phyloP scores from a whole-genome alignment of 805 yeast genomes.

The Candida verbasci region DNA sequence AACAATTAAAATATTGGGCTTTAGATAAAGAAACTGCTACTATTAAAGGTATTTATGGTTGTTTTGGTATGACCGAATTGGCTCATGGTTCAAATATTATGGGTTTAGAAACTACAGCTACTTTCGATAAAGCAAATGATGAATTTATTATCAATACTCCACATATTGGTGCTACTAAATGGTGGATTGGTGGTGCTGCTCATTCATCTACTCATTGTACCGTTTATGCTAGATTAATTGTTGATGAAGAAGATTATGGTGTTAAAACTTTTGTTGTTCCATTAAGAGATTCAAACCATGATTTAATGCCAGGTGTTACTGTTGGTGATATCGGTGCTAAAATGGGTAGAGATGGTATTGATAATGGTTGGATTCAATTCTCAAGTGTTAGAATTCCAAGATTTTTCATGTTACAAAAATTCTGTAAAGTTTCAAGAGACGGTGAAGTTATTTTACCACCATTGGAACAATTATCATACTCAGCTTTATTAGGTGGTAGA shows the following conservation, averaged over 20 bases:
- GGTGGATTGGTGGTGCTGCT: slow-evolving; percentile 52
- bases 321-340: slow-evolving; percentile 46
- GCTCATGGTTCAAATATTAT: slow-evolving; percentile 61
- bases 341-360: slow-evolving; percentile 48
- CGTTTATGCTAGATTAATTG: slow-evolving; percentile 39
- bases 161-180: slow-evolving; percentile 45
- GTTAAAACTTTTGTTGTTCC: slow-evolving; percentile 45
- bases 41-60: slow-evolving; percentile 56
- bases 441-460: slow-evolving; percentile 42
- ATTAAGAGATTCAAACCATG: slow-evolving; percentile 40
- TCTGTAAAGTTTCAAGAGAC: slow-evolving; percentile 35
- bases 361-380: slow-evolving; percentile 47
- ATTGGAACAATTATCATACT: slow-evolving; percentile 41
- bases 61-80: slow-evolving; percentile 64
- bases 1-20: slow-evolving; percentile 83
- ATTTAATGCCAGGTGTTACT: slow-evolving; percentile 39
- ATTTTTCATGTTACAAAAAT: slow-evolving; percentile 43
- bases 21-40: slow-evolving; percentile 57
- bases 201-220: slow-evolving; percentile 42
- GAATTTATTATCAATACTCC: slow-evolving; percentile 44
- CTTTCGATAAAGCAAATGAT: slow-evolving; percentile 37
- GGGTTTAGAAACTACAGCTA: slow-evolving; percentile 53
- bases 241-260: slow-evolving; percentile 42
- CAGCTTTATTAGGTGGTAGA: slow-evolving; percentile 42
- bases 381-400: slow-evolving; percentile 41